A percentile compares a stretch with the other conserved stretches of the same genome.
Conservation (phyloP, 148 eudicot species). For the Rhododendron mucronatum region DNA sequence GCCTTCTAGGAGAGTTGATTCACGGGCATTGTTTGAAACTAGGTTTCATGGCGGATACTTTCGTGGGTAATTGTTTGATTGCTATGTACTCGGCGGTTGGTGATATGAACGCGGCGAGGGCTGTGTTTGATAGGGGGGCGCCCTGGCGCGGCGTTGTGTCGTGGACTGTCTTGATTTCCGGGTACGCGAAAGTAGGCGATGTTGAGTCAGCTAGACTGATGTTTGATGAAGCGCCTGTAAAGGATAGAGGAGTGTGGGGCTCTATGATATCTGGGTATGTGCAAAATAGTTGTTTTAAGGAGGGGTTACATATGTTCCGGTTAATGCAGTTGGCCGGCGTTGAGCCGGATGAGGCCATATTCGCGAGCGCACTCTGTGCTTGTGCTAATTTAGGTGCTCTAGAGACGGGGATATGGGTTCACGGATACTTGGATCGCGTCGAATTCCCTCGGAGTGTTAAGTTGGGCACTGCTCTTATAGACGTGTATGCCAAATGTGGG, state of each 20-base stretch:
- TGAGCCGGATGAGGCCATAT: conserved; percentile 28
- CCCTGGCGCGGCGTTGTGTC: conserved; percentile 22
- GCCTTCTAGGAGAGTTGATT: conserved; percentile 16
- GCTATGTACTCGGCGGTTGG: conserved; percentile 19
- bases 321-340: conserved; percentile 22
- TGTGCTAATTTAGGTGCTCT: conserved; percentile 32
- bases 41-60: conserved; percentile 18
- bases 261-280: conserved; percentile 39
- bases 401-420: conserved; percentile 36
- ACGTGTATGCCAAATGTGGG: conserved; percentile 39
- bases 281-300: conserved; percentile 30
- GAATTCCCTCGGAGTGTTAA: conserved; percentile 6
- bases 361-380: conserved; percentile 28
- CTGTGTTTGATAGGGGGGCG: conserved; percentile 21
- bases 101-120: conserved; percentile 19
- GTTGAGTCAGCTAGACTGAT: conserved; percentile 24
- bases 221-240: conserved; percentile 34
- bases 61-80: conserved; percentile 31
- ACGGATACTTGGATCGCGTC: conserved; percentile 12
- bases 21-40: conserved; percentile 30
- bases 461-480: conserved; percentile 33
- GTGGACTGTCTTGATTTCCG: conserved; percentile 30
- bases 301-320: conserved; percentile 29
- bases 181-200: conserved; percentile 29
- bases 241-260: conserved; percentile 37